A percentile compares a stretch with the other conserved stretches of the same genome.
Evolutionary conservation across 108 stramenopile genomes (phyloP).

Genomic region (Cyclotella atomus): DNA sequence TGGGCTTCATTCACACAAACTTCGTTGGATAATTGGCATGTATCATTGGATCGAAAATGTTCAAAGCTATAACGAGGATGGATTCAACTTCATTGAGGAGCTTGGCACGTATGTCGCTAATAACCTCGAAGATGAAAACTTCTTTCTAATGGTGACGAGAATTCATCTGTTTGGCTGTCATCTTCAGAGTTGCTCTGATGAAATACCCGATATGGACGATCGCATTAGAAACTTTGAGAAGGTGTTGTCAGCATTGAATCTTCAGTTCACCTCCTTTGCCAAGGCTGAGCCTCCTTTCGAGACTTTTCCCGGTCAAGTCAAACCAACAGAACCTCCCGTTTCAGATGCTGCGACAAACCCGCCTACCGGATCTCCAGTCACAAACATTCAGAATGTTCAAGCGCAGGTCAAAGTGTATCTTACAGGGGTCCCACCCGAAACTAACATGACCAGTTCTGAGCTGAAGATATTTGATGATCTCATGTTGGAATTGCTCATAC

Average conservation of each 20-base stretch:
- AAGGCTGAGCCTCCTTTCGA: slow-evolving; percentile 41
- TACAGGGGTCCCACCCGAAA: slow-evolving; percentile 34
- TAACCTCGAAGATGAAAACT: slow-evolving; percentile 20
- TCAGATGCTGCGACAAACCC: slow-evolving; percentile 3
- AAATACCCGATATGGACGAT: slow-evolving; percentile 29
- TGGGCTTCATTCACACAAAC: slow-evolving; percentile 35
- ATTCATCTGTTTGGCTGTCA: slow-evolving; percentile 48
- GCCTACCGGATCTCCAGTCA: slow-evolving; percentile 21
- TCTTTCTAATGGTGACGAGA: slow-evolving; percentile 21
- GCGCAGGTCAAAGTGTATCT: slow-evolving; percentile 38
- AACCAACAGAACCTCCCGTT: slow-evolving; percentile 27
- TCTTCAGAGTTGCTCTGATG: slow-evolving; percentile 12
- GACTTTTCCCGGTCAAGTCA: slow-evolving; percentile 37
- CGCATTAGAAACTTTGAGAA: slow-evolving; percentile 47
- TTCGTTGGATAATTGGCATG: slow-evolving; percentile 55
- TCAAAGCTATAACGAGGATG: slow-evolving; percentile 38
- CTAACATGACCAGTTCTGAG: slow-evolving; percentile 43
- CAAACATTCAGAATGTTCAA: slow-evolving; percentile 9
- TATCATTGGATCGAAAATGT: slow-evolving; percentile 55
- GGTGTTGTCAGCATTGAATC: slow-evolving; percentile 33
- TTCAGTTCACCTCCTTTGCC: slow-evolving; percentile 46
- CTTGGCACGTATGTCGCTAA: slow-evolving; percentile 36
- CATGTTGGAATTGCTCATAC: slow-evolving; percentile 35
- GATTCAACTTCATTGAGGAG: slow-evolving; percentile 40
- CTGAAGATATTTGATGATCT: slow-evolving; percentile 32